A percentile compares a stretch with the other conserved stretches of the same genome.
phyloP scores from a whole-genome alignment of 257 asterid species.

The Lithospermum erythrorhizon region DNA sequence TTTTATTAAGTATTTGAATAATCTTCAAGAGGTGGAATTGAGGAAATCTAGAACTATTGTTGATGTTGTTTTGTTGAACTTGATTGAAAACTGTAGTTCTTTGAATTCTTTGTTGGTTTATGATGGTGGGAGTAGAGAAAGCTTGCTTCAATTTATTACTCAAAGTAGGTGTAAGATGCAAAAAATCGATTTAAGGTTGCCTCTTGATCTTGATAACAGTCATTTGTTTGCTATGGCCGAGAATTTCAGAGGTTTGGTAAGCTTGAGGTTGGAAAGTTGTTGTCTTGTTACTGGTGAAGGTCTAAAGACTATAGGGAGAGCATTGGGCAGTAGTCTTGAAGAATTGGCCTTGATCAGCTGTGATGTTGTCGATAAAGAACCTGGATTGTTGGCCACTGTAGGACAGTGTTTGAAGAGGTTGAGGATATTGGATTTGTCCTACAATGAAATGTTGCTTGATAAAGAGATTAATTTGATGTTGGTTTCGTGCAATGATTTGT shows the following conservation, averaged over 20 bases:
- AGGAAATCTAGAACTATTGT: constrained; percentile 47
- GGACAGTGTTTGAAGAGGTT: constrained; percentile 57
- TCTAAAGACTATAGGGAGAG: constrained; percentile 32
- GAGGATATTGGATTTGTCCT: constrained; percentile 62
- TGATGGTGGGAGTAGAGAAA: constrained; percentile 64
- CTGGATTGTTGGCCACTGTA: constrained; percentile 46
- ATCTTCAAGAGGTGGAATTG: constrained; percentile 48
- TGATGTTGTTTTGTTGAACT: constrained; percentile 34
- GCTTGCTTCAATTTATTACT: constrained; percentile 50
- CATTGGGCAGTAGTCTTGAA: constrained; percentile 24
- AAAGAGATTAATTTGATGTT: constrained; percentile 62
- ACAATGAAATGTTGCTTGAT: constrained; percentile 51
- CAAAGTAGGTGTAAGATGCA: constrained; percentile 28
- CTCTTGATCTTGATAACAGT: constrained; percentile 63
- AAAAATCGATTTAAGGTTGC: constrained; percentile 56
- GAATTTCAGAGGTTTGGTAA: constrained; percentile 38
- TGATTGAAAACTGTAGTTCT: constrained; percentile 33
- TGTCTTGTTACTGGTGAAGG: constrained; percentile 71
- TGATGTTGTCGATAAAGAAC: constrained; percentile 50
- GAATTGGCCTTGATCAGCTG: constrained; percentile 65
- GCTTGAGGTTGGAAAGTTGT: constrained; percentile 58
- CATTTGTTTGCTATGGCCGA: constrained; percentile 51
- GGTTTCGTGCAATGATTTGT: constrained; percentile 40
- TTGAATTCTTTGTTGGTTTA: constrained; percentile 42
- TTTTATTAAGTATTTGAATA: constrained; percentile 19